Conservation (phyloP, 331 rosid species). For the Malus hybrid region DNA sequence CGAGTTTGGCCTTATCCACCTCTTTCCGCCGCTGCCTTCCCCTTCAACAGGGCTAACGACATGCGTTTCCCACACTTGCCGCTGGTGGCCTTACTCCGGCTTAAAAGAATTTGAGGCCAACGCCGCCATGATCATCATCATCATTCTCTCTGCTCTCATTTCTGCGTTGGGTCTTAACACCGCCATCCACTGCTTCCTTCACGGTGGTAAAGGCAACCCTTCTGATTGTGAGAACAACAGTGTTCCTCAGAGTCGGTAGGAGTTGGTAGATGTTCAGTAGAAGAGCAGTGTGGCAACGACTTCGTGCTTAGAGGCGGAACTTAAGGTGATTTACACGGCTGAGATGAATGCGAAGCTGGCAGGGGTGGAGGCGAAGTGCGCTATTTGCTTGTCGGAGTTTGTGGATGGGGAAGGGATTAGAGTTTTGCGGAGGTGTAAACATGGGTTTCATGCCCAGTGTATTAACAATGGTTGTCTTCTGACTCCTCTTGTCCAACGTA, state of each 20-base stretch:
- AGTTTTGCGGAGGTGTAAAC: conserved; percentile 35
- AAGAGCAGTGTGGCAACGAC: conserved; percentile 10
- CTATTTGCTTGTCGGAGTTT: conserved; percentile 50
- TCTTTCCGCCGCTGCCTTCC: background rate
- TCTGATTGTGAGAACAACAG: background rate
- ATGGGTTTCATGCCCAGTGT: conserved; percentile 41
- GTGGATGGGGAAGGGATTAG: conserved; percentile 40
- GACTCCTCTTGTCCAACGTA: conserved; percentile 51
- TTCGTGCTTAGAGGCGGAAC: conserved; percentile 12
- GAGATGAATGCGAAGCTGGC: conserved; percentile 26
- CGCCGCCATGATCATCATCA: conserved; percentile 28
- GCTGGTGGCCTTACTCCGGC: conserved; percentile 24
- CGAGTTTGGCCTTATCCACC: background rate
- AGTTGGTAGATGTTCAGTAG: background rate
- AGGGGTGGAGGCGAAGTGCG: conserved; percentile 39
- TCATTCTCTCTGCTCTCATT: conserved; percentile 41
- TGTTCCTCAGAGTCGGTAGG: background rate
- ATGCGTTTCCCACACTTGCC: conserved; percentile 17
- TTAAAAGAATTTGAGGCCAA: conserved; percentile 34
- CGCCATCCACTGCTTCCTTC: conserved; percentile 45
- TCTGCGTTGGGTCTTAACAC: conserved; percentile 38
- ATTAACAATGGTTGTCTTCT: conserved; percentile 32
- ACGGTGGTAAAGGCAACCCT: background rate
- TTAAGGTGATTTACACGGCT: conserved; percentile 25
- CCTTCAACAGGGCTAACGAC: background rate